phyloP scores from a whole-genome alignment of 805 yeast genomes.

The Debaryomyces tyrocola region DNA sequence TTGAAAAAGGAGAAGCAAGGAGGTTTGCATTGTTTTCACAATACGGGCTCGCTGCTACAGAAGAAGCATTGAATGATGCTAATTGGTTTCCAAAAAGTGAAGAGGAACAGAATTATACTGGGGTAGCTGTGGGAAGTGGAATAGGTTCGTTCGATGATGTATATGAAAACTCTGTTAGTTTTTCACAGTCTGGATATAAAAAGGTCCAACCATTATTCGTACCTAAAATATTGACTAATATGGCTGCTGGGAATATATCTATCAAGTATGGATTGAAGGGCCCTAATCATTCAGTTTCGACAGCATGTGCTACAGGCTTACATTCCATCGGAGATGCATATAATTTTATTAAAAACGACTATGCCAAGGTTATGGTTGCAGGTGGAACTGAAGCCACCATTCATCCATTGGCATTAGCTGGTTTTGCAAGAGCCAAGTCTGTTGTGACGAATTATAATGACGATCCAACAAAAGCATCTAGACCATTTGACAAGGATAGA shows the following conservation, averaged over 20 bases:
- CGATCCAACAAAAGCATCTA: constrained; percentile 62
- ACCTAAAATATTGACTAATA: constrained; percentile 80
- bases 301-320: constrained; percentile 97
- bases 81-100: constrained; percentile 43
- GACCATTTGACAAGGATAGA: constrained; percentile 82
- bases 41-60: constrained; percentile 73
- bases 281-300: constrained; percentile 82
- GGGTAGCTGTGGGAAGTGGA: constrained; percentile 91
- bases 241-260: constrained; percentile 93
- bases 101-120: constrained; percentile 41
- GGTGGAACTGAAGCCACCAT: constrained; percentile 92
- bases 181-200: constrained; percentile 49
- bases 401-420: constrained; percentile 85
- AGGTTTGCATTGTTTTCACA: constrained; percentile 73
- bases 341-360: constrained; percentile 74
- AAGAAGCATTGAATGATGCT: constrained; percentile 76
- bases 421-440: constrained; percentile 87
- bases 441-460: constrained; percentile 65
- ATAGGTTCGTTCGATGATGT: constrained; percentile 83
- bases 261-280: constrained; percentile 77
- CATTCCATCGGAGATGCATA: constrained; percentile 93
- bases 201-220: constrained; percentile 83
- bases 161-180: constrained; percentile 59
- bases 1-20: constrained; percentile 51
- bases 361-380: constrained; percentile 84